Conservation (phyloP, 2,329 filamentous ascomycete species). For the Diaporthe eres region DNA sequence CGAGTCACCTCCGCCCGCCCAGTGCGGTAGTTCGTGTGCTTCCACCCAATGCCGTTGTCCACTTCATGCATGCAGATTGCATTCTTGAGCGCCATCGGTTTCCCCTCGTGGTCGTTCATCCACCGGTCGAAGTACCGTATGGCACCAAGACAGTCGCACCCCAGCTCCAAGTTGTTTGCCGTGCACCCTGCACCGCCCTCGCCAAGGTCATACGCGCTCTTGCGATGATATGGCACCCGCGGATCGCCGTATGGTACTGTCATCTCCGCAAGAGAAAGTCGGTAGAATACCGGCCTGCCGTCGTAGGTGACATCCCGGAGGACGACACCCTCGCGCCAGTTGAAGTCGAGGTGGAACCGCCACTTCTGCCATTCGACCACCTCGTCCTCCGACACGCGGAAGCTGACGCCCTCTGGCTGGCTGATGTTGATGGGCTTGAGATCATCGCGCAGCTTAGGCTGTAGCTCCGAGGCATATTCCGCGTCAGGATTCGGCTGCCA, state of each 20-base stretch:
- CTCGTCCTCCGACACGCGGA: slow-evolving; percentile 52
- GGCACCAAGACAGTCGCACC: slow-evolving; percentile 73
- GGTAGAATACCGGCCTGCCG: slow-evolving; percentile 71
- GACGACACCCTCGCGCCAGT: slow-evolving; percentile 73
- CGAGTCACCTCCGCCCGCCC: slow-evolving; percentile 66
- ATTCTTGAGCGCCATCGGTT: slow-evolving; percentile 51
- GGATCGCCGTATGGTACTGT: slow-evolving; percentile 74
- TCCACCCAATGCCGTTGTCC: slow-evolving; percentile 70
- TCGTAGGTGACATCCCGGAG: slow-evolving; percentile 75
- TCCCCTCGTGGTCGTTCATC: slow-evolving; percentile 38
- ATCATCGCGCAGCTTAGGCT: slow-evolving; percentile 66
- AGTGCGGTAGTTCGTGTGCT: slow-evolving; percentile 69
- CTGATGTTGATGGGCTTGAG: slow-evolving; percentile 74
- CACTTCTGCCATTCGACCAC: slow-evolving; percentile 57
- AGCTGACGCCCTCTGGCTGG: slow-evolving; percentile 75
- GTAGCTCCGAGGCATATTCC: slow-evolving; percentile 77
- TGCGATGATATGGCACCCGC: slow-evolving; percentile 72
- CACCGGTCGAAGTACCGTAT: slow-evolving; percentile 60
- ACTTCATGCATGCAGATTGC: slow-evolving; percentile 71
- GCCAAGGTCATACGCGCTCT: slow-evolving; percentile 78
- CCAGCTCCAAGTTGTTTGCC: slow-evolving; percentile 74
- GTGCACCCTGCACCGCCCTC: slow-evolving; percentile 75
- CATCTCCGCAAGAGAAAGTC: slow-evolving; percentile 73
- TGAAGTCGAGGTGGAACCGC: slow-evolving; percentile 75
- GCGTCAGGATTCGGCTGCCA: slow-evolving; percentile 69